A percentile compares a stretch with the other conserved stretches of the same genome.
These are phyloP conservation scores for Ceratorhiza oryzae-sativae DNA, from an alignment of 1,284 basidiomycete species.

Conservation along the genomic window DNA sequence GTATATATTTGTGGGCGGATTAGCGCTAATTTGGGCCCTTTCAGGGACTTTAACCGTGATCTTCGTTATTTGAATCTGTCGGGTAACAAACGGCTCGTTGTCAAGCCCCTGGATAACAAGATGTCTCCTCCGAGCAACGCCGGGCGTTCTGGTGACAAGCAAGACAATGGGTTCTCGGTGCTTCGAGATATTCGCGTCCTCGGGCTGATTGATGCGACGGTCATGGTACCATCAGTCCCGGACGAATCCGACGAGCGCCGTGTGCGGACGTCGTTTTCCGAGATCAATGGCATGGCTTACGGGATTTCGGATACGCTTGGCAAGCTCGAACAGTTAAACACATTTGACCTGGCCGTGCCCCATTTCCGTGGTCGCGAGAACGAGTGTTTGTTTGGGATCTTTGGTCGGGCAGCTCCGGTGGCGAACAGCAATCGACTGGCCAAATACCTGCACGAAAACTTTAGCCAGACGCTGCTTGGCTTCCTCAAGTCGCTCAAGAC, in stretches of 20 bases:
- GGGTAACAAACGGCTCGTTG: conserved; percentile 87
- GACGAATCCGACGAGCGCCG: conserved; percentile 93
- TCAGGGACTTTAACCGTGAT: conserved; percentile 94
- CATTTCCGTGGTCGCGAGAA: conserved; percentile 79
- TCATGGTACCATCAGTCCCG: conserved; percentile 82
- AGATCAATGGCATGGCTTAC: conserved; percentile 93
- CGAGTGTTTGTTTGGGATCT: conserved; percentile 97
- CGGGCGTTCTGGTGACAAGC: conserved; percentile 58
- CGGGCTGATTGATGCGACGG: conserved; percentile 97
- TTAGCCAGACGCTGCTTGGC: conserved; percentile 65
- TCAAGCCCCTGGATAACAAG: conserved; percentile 65
- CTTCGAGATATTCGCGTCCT: conserved; percentile 84
- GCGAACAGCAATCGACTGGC: conserved; percentile 59
- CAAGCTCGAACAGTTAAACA: conserved; percentile 71
- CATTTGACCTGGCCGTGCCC: conserved; percentile 93
- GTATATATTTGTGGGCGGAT: conserved; percentile 10
- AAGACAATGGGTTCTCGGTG: conserved; percentile 73
- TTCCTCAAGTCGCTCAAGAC: conserved; percentile 64
- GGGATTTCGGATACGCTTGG: conserved; percentile 97
- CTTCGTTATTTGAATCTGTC: conserved; percentile 90
- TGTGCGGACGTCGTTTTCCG: conserved; percentile 89
- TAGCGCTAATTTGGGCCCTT: conserved; percentile 25
- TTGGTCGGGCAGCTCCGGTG: conserved; percentile 75
- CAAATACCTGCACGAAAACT: conserved; percentile 84
- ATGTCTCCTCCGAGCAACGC: conserved; percentile 46